A percentile compares a stretch with the other conserved stretches of the same genome.
phyloP scores from a whole-genome alignment of 2,329 filamentous ascomycete genomes.

The Clonostachys sp. region DNA sequence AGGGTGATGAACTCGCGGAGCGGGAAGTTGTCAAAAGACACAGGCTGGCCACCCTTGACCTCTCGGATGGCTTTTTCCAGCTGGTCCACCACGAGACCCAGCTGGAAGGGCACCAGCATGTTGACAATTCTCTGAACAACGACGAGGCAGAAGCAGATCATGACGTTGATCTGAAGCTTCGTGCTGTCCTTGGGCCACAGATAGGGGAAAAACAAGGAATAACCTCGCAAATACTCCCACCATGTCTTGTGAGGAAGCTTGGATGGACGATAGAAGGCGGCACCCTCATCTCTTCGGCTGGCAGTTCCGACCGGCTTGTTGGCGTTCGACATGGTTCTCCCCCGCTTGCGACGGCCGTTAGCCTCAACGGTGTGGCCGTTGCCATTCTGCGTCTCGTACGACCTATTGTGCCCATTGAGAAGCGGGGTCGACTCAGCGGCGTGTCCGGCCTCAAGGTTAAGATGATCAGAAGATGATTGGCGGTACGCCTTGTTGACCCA shows the following conservation, averaged over 20 bases:
- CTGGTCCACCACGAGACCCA: conserved; percentile 73
- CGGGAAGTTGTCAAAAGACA: conserved; percentile 26
- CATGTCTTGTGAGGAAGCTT: conserved; percentile 84
- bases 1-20: conserved; percentile 26
- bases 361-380: conserved; percentile 4
- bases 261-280: conserved; percentile 84
- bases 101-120: conserved; percentile 76
- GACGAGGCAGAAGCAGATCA: conserved; percentile 78
- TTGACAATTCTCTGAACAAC: conserved; percentile 80
- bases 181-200: conserved; percentile 84
- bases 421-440: conserved; percentile 60
- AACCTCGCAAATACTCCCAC: conserved; percentile 94
- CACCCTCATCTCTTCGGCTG: conserved; percentile 52
- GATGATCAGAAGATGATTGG: conserved; percentile 16
- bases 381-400: conserved; percentile 26
- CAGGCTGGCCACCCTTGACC: conserved; percentile 30
- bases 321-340: conserved; percentile 30
- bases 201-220: conserved; percentile 92
- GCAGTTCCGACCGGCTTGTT: conserved; percentile 13
- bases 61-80: conserved; percentile 52
- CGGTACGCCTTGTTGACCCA: conserved; percentile 33
- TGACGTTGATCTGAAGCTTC: conserved; percentile 70
- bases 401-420: conserved; percentile 36
- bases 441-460: conserved; percentile 30
- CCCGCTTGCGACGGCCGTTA: conserved; percentile 19